Evolutionary conservation across 495 filamentous ascomycete species (phyloP), one percentile per base, ranked within the genome.

Genomic region (Talaromyces adpressus): DNA sequence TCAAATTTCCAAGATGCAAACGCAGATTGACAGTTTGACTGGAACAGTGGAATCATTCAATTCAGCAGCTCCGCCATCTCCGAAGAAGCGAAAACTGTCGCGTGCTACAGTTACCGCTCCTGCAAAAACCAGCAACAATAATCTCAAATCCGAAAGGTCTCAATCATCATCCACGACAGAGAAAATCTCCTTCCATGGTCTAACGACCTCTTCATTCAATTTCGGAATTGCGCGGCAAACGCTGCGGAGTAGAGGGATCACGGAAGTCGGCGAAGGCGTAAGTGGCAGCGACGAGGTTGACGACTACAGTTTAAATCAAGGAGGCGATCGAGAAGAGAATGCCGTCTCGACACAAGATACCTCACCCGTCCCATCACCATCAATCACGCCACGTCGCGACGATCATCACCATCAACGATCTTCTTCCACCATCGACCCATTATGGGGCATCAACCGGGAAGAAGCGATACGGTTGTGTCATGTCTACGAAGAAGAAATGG

Each of bases 401-500:
- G 75, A 81, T n/a, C 72, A 69, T 16, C 64, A 79, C 64, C 68
- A 66, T 56, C 73, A 66, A 25, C 69, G 36, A 41, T 41, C 64
- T 41, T 71, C 64, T 49, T 76, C 68, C 36, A 68, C 66, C 36
- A 81, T 75, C 59, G 91, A 95, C 75, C 89, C 91, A 1, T 76
- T 96, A 16, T 92, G 89, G 88, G 77, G 81, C n/a, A 77, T 92
- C 20, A 76, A 78, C n/a, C 89, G 87, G 68, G 78, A 86, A 20
- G 90, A 96, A 67, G 86, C 91, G 56, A 68, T 90, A n/a, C 83
- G 90, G 6, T 78, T 95, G 12, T 90, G 89, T 66, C 72, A 79
- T 3, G 81, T 93, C 2, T 91, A 91, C 66, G 87, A 93, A 62
- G 90, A 95, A 69, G 92, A 94, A 71, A 87, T 94, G 73, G 89